These are phyloP conservation scores for Phytophthora hybrid DNA, from an alignment of 352 stramenopile species.

Conservation along the genomic window DNA sequence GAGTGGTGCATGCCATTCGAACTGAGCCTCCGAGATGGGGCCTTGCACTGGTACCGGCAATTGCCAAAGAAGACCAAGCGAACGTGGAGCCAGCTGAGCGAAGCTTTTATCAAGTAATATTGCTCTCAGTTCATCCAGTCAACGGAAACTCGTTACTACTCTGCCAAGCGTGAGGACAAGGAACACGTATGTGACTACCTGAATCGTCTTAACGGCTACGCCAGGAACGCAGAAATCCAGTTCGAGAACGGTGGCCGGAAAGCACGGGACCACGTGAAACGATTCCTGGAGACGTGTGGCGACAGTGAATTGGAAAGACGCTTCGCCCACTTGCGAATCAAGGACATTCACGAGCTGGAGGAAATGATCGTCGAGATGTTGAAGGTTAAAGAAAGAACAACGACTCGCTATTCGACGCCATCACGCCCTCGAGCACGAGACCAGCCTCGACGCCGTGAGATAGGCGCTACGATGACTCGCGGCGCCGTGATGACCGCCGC, in stretches of 20 bases:
- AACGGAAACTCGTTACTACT: constrained; percentile 9
- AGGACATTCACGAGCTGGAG: no score
- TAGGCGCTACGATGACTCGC: no score
- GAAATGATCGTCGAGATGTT: no score
- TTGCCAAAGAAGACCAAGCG: not conserved
- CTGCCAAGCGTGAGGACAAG: not conserved
- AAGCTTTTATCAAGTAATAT: constrained; percentile 9
- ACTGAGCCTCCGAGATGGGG: constrained; percentile 4
- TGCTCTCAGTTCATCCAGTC: constrained; percentile 10
- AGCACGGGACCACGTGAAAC: not conserved
- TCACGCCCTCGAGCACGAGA: no score
- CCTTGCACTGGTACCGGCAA: constrained; percentile 17
- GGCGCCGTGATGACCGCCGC: no score
- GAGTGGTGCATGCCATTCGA: constrained; percentile 8
- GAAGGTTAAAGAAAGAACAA: no score
- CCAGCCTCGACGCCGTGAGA: no score
- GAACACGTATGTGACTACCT: constrained; percentile 11
- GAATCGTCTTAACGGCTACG: constrained; percentile 8
- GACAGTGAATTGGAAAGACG: no score
- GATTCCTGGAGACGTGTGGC: no score
- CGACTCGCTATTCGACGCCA: no score
- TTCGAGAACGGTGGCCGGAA: not conserved
- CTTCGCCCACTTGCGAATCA: no score
- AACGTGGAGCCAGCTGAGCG: not conserved
- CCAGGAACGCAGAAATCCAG: not conserved